Base-by-base conservation (phyloP, 352 stramenopile genomes). In the Phytophthora constricta region DNA sequence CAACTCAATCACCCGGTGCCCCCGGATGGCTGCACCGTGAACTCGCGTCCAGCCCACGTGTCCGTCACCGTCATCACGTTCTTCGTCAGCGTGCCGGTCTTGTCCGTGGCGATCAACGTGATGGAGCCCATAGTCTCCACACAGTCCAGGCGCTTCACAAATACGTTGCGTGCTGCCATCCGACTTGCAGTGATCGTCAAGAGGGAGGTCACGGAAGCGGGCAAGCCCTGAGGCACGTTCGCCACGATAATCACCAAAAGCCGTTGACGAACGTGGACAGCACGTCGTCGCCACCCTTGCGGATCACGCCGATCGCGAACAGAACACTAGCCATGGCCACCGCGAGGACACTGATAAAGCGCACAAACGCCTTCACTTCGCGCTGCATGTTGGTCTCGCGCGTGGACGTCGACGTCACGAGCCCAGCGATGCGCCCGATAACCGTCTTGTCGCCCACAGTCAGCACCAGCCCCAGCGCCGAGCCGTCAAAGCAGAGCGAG, bases 41-140 rank as follows among this genome's bases (percentile, higher is more conserved):
- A 86, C n/a, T 73, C 66, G 8, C 68, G 39, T 8, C 65, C 78
- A 22, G 61, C 33, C 75, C 75, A 87, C 22, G 65, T 80, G 47
- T 87, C 74, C 2, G 75, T 82, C 26, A 86, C 67, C 14, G 79
- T 79, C 86, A 86, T 83, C 47, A 88, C 72, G 70, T 84, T 86
- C 65, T 82, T 84, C 4, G 95, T 98, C 7, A 98, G 82, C 43
- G 93, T 98, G 22, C 91, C 92, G 2, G 93, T 98, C 75, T 98
- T 98, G 76, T 98, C 95, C 0, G 89, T 96, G 26, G 92, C 97
- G 17, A 98, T 82, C 20, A 98, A 78, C 43, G 78, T 82, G 74
- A 97, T 97, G 25, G 79, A 83, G 3, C 89, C 92, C 52, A 98
- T 76, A 10, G 95, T 92, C 66, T 98, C 87, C 48, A 98, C 94